These are phyloP conservation scores for Ramaria sp. DNA, from an alignment of 768 basidiomycete genomes.

Conservation along the genomic window DNA sequence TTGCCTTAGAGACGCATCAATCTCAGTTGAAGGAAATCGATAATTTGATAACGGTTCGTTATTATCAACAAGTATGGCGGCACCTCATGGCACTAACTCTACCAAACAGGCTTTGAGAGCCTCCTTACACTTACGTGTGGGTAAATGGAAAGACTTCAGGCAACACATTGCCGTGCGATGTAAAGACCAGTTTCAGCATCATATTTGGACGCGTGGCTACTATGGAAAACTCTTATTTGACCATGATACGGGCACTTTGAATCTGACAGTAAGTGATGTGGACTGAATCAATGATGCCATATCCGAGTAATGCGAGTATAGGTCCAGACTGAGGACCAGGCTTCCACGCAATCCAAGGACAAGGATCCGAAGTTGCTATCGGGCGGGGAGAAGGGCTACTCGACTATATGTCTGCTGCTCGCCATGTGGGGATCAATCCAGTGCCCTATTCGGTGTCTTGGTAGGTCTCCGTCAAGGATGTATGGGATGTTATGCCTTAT, in stretches of 20 bases:
- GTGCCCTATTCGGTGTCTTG: constrained; percentile 87
- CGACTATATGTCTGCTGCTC: constrained; percentile 88
- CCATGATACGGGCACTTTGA: constrained; percentile 52
- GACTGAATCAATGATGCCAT: not conserved
- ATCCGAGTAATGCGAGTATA: constrained; percentile 16
- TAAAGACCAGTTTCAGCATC: constrained; percentile 70
- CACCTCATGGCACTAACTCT: not conserved
- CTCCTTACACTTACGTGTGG: constrained; percentile 57
- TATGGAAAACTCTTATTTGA: constrained; percentile 85
- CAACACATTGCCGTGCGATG: constrained; percentile 81
- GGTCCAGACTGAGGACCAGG: constrained; percentile 80
- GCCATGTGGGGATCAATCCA: constrained; percentile 94
- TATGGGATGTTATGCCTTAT: not conserved
- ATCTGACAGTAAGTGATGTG: constrained; percentile 41
- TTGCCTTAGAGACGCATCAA: constrained; percentile 47
- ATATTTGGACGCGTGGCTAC: constrained; percentile 81
- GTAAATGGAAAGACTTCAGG: constrained; percentile 81
- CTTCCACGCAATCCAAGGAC: constrained; percentile 50
- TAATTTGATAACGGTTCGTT: constrained; percentile 49
- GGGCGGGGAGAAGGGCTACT: constrained; percentile 95
- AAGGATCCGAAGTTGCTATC: constrained; percentile 82
- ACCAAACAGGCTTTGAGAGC: constrained; percentile 46
- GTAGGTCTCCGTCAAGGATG: constrained; percentile 26
- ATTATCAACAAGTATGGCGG: not conserved
- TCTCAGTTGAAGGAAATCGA: constrained; percentile 54